Evolutionary conservation across 805 yeast genomes (phyloP).

Genomic region (Brettanomyces naardenensis): DNA sequence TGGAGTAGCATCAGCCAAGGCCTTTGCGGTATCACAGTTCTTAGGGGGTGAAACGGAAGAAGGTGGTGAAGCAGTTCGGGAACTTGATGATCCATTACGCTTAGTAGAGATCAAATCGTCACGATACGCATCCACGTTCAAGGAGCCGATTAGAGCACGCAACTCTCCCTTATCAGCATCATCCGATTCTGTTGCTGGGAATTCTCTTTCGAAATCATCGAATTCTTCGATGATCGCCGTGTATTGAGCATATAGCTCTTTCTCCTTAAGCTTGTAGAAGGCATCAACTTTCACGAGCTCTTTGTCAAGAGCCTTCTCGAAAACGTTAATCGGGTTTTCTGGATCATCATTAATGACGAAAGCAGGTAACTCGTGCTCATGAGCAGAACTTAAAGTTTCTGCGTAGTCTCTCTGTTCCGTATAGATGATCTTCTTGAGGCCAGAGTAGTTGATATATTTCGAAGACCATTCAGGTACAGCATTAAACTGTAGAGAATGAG

Average conservation of each 20-base stretch:
- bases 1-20: background rate
- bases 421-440: constrained; percentile 78
- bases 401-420: constrained; percentile 61
- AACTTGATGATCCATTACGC: background rate
- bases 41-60: background rate
- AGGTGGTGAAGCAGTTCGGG: background rate
- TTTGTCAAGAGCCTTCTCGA: constrained; percentile 54
- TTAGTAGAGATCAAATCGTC: background rate
- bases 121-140: background rate
- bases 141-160: constrained; percentile 7
- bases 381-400: constrained; percentile 18
- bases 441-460: constrained; percentile 82
- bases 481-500: constrained; percentile 90
- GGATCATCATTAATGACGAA: constrained; percentile 26
- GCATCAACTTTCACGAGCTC: constrained; percentile 72
- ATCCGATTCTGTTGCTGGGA: constrained; percentile 15
- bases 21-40: constrained; percentile 1
- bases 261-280: constrained; percentile 66
- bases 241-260: constrained; percentile 42
- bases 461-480: constrained; percentile 99
- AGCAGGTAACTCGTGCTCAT: constrained; percentile 20
- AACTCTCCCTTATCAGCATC: constrained; percentile 10
- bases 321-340: constrained; percentile 47
- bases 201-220: constrained; percentile 46
- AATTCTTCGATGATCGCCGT: constrained; percentile 55